Conservation (phyloP, 345 rosid species). For the Barbarea vulgaris region DNA sequence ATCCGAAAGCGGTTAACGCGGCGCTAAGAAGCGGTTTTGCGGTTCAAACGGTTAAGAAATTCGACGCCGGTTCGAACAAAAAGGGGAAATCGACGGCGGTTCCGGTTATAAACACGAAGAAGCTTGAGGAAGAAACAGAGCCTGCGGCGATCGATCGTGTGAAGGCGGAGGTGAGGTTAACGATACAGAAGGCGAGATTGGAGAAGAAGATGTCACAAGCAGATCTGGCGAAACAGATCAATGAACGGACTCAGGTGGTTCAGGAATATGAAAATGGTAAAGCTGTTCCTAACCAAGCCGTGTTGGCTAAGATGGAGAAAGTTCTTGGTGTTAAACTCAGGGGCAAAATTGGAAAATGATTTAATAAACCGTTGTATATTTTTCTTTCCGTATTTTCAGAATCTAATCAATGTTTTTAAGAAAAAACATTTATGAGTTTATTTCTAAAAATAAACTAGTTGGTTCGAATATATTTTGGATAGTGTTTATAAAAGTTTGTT, state of each 20-base stretch:
- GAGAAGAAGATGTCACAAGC: conserved; percentile 85
- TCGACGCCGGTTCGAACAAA: conserved; percentile 71
- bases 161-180: conserved; percentile 60
- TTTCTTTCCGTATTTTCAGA: background rate
- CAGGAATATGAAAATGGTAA: conserved; percentile 91
- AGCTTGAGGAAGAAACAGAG: conserved; percentile 69
- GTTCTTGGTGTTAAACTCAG: conserved; percentile 77
- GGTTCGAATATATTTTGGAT: background rate
- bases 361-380: background rate
- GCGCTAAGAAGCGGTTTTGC: conserved; percentile 63
- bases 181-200: conserved; percentile 67
- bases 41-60: conserved; percentile 68
- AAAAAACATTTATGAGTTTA: background rate
- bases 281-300: conserved; percentile 72
- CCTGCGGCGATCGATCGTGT: conserved; percentile 65
- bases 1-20: conserved; percentile 74
- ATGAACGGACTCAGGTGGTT: conserved; percentile 75
- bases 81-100: conserved; percentile 47
- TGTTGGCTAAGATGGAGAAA: conserved; percentile 82
- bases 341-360: conserved; percentile 55
- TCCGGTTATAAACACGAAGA: conserved; percentile 52
- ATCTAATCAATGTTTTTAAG: background rate
- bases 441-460: no score
- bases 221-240: conserved; percentile 75
- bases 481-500: no score